Evolutionary conservation across 2,329 filamentous ascomycete species (phyloP).

Genomic region (Pseudogymnoascus sp.): DNA sequence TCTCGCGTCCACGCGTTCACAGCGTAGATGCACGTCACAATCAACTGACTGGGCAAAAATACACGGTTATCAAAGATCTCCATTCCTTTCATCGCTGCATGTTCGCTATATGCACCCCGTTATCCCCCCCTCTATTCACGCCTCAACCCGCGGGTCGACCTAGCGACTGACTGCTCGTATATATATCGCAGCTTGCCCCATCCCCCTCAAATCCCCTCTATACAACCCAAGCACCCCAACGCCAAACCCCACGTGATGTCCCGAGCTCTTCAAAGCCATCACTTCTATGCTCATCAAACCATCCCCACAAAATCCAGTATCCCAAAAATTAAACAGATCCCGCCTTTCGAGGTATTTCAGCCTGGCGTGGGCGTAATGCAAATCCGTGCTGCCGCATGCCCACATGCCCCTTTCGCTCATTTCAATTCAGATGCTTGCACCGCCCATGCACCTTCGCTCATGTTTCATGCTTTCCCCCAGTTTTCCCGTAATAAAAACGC

Average conservation of each 20-base stretch:
- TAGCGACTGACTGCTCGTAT: not conserved
- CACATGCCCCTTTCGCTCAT: not conserved
- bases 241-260: constrained; percentile 7
- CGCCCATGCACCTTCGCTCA: not conserved
- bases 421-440: not conserved
- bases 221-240: not conserved
- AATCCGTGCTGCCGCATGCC: not conserved
- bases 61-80: not conserved
- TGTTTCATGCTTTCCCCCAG: not conserved
- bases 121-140: not conserved
- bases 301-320: not conserved
- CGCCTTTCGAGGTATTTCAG: not conserved
- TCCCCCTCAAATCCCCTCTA: not conserved
- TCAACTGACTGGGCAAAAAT: not conserved
- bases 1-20: not conserved
- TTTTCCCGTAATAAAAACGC: not conserved
- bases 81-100: not conserved
- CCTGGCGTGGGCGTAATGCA: not conserved
- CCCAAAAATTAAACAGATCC: not conserved
- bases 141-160: not conserved
- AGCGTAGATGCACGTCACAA: not conserved
- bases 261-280: constrained; percentile 11
- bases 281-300: not conserved
- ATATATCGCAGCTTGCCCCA: not conserved
- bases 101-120: not conserved